Evolutionary conservation across 441 rosid genomes (phyloP).

Genomic region (Populus trichocarpa): DNA sequence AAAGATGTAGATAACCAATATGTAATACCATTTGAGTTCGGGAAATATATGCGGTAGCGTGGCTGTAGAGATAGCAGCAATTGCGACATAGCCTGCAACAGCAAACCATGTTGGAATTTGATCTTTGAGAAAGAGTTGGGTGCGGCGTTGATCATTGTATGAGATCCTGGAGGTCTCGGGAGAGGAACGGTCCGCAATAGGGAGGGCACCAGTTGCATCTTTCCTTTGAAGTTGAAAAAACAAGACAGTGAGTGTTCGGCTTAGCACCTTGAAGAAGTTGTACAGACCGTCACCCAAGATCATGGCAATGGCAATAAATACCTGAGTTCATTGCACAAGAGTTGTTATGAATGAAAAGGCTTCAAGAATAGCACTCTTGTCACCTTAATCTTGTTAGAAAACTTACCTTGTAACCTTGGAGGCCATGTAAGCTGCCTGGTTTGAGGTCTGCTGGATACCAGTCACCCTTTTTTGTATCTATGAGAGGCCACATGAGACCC

Average conservation of each 20-base stretch:
- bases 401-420: slow-evolving; percentile 79
- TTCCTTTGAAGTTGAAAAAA: not conserved
- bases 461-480: no score
- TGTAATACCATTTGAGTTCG: no score
- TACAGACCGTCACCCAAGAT: slow-evolving; percentile 26
- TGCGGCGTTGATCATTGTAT: not conserved
- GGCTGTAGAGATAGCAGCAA: no score
- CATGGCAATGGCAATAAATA: not conserved
- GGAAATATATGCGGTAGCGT: no score
- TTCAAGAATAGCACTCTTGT: not conserved
- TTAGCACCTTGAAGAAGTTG: slow-evolving; percentile 65
- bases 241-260: not conserved
- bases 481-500: no score
- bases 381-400: not conserved
- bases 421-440: slow-evolving; percentile 54
- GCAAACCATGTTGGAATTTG: no score
- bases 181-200: not conserved
- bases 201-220: not conserved
- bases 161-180: not conserved
- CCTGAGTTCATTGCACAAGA: not conserved
- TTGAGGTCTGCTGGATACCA: no score
- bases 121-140: not conserved
- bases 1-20: no score
- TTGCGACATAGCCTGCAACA: no score
- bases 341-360: not conserved